Conservation (phyloP, 2,329 filamentous ascomycete genomes). For the Sporothrix brunneoviolacea region DNA sequence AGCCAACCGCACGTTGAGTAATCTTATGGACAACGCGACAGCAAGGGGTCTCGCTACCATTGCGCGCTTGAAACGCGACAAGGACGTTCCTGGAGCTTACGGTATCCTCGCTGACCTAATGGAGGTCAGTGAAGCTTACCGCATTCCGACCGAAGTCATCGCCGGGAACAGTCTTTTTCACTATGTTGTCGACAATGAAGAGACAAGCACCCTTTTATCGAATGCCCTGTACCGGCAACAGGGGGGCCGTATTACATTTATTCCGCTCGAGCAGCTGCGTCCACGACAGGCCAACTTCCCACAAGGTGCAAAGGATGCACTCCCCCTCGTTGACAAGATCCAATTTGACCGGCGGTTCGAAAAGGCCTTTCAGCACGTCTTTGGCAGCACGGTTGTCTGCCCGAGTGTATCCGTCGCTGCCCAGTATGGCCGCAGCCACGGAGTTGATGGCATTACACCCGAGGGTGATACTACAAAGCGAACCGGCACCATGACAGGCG, state of each 20-base stretch:
- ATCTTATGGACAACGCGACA: conserved; percentile 85
- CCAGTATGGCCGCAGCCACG: conserved; percentile 87
- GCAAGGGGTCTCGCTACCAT: conserved; percentile 82
- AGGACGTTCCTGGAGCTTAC: conserved; percentile 78
- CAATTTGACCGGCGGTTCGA: conserved; percentile 71
- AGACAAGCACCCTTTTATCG: conserved; percentile 75
- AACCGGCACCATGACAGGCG: conserved; percentile 89
- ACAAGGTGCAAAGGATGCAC: conserved; percentile 69
- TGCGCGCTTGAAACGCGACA: conserved; percentile 70
- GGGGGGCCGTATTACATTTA: conserved; percentile 85
- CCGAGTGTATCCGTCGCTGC: conserved; percentile 80
- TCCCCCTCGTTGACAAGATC: conserved; percentile 80
- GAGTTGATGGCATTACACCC: conserved; percentile 85
- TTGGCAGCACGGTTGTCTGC: conserved; percentile 91
- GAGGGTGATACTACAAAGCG: conserved; percentile 95
- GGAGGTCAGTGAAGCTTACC: conserved; percentile 75
- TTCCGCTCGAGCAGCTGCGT: conserved; percentile 79
- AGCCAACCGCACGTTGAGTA: conserved; percentile 69
- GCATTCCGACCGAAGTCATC: conserved; percentile 84
- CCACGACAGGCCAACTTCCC: conserved; percentile 69
- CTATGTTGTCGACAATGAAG: conserved; percentile 88
- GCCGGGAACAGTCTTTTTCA: conserved; percentile 91
- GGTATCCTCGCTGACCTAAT: conserved; percentile 92
- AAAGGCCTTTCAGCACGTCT: conserved; percentile 86
- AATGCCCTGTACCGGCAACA: conserved; percentile 72